These are phyloP conservation scores for Circinella minor DNA, from an alignment of 371 early-diverging fungal genomes.

Conservation along the genomic window DNA sequence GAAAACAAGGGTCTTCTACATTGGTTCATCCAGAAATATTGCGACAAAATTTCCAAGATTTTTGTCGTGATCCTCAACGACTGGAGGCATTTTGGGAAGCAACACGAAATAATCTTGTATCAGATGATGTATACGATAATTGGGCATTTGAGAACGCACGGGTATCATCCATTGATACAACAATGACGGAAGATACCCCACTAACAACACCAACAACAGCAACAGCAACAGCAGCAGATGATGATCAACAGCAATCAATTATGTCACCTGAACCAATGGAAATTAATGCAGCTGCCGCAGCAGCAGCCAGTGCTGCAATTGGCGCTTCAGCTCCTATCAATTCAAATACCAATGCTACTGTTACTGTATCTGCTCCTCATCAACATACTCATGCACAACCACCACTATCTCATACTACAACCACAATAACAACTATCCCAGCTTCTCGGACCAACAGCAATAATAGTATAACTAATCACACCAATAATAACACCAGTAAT, in stretches of 20 bases:
- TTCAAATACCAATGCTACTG: neutral
- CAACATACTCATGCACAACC: too few relatives aligned
- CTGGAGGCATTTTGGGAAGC: slow-evolving; percentile 68
- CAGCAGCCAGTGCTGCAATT: neutral
- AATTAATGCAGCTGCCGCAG: neutral
- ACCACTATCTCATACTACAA: neutral
- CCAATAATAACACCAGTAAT: neutral
- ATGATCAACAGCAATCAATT: neutral
- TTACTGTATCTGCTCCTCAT: too few relatives aligned
- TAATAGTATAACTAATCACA: neutral
- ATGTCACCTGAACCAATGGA: neutral
- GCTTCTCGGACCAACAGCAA: neutral
- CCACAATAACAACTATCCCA: neutral
- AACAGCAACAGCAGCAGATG: neutral
- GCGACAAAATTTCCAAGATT: slow-evolving; percentile 58
- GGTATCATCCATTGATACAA: slow-evolving; percentile 1
- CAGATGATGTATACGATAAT: slow-evolving; percentile 20
- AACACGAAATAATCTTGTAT: slow-evolving; percentile 41
- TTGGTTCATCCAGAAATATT: slow-evolving; percentile 59
- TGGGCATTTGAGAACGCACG: slow-evolving; percentile 49
- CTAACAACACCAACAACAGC: neutral
- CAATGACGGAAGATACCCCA: slow-evolving; percentile 2
- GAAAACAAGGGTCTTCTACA: slow-evolving; percentile 28
- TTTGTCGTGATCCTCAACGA: slow-evolving; percentile 53
- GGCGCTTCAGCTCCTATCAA: neutral